phyloP scores from a whole-genome alignment of 2,329 filamentous ascomycete genomes.

The Colletotrichum sp. region DNA sequence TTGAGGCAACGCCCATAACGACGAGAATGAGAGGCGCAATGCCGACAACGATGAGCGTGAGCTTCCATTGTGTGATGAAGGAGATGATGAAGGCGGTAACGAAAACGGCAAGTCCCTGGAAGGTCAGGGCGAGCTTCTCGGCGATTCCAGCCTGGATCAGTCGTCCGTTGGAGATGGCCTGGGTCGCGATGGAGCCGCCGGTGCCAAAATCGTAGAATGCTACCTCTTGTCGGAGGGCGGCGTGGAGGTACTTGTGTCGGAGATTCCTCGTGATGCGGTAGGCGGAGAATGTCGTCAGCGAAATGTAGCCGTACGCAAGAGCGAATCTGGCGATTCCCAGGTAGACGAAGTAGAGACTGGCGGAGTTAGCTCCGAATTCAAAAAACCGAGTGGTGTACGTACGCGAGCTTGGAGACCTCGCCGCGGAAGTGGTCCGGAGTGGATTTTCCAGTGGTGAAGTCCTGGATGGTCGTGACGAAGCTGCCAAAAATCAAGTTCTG shows the following conservation, averaged over 20 bases:
- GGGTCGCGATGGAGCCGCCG: constrained; percentile 46
- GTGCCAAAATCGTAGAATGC: constrained; percentile 51
- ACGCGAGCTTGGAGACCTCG: constrained; percentile 37
- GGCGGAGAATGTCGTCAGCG: constrained; percentile 53
- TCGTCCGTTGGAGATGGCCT: constrained; percentile 50
- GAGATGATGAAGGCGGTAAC: constrained; percentile 43
- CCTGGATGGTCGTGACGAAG: constrained; percentile 39
- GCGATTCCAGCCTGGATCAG: constrained; percentile 45
- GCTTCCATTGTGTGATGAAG: constrained; percentile 47
- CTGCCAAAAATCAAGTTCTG: constrained; percentile 43
- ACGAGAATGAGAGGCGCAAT: constrained; percentile 34
- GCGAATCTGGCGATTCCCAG: constrained; percentile 59
- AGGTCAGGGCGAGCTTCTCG: constrained; percentile 43
- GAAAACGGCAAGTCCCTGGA: constrained; percentile 43
- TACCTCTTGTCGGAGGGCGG: constrained; percentile 55
- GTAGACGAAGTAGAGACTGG: constrained; percentile 62
- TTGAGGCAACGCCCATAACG: constrained; percentile 33
- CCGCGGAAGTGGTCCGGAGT: constrained; percentile 31
- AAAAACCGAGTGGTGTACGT: background rate
- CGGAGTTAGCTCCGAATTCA: background rate
- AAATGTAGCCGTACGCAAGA: constrained; percentile 52
- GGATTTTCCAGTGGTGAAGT: constrained; percentile 32
- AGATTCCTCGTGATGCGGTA: constrained; percentile 54
- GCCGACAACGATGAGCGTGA: constrained; percentile 43
- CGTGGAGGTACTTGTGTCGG: constrained; percentile 53